Base-by-base conservation (phyloP, 306 rosid genomes). In the Begonia masoniana region DNA sequence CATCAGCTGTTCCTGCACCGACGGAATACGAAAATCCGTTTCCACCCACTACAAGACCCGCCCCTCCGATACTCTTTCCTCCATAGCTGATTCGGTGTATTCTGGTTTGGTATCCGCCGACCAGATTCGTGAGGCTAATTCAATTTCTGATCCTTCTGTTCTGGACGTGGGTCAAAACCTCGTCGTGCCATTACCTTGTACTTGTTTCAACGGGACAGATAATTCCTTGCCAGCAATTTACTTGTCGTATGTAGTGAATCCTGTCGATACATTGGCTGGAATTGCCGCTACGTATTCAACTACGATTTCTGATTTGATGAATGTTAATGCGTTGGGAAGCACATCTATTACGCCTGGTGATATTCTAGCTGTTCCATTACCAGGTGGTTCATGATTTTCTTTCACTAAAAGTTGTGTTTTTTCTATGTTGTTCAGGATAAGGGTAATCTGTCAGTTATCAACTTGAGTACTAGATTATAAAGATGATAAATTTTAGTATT, bases 141-240 rank as follows among this genome's bases (percentile, higher is more conserved):
- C 94, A 15, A 76, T 92, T 10, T 10, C 64, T 1, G 97, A 91
- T 60, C 92, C 95, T 23, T 55, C 85, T 0, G 86, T 79, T 9
- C 80, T 92, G 11, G 99, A 92, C 9, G 88, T 86, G 35, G 99
- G 96, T 3, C 93, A 81, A 73, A 73, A 12, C 54, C 93, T 92
- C 41, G 72, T 72, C 19, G 96, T 92, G 68, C 96, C 99, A 4
- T 76, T 92, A 47, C 99, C 96, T 41, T 92, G 99, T 48, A 92
- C 99, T 58, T 92, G 99, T 62, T 92, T 86, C 60, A 92, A 92
- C 55, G 99, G 99, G 47, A 77, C 99, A 1, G 99, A 92, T 61
- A 92, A 92, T 71, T 60, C 67, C 10, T 58, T 92, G 69, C 99
- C 99, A 1, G 96, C 99, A 0, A 79, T 86, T 47, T 92, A 86